Conservation (phyloP, 257 asterid genomes). For the Oldenlandia corymbosa region DNA sequence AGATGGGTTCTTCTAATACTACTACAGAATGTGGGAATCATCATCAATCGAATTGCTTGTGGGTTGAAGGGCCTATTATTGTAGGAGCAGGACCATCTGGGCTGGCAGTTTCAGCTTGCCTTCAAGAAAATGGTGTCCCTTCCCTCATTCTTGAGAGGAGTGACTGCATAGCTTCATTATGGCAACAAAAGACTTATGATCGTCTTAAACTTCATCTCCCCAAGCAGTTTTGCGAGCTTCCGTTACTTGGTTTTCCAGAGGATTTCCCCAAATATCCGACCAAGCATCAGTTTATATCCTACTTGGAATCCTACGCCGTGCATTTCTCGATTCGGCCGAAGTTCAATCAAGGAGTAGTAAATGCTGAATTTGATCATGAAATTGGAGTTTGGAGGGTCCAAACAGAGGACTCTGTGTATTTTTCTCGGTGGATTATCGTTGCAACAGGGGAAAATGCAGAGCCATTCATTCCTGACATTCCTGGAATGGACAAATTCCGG, state of each 20-base stretch:
- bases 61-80: conserved; percentile 58
- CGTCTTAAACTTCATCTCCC: conserved; percentile 90
- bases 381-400: conserved; percentile 50
- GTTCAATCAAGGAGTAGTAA: conserved; percentile 41
- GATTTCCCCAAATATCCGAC: conserved; percentile 72
- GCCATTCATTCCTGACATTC: conserved; percentile 57
- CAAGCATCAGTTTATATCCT: conserved; percentile 57
- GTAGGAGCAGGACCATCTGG: conserved; percentile 96
- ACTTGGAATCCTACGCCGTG: conserved; percentile 56
- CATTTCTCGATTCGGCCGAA: conserved; percentile 47
- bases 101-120: conserved; percentile 87
- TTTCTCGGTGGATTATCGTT: conserved; percentile 55
- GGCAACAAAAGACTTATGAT: conserved; percentile 72
- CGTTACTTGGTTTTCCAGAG: conserved; percentile 47
- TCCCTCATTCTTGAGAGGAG: conserved; percentile 64
- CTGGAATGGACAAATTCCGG: conserved; percentile 44
- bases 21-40: conserved; percentile 20
- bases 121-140: conserved; percentile 48
- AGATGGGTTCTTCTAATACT: conserved; percentile 45
- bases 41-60: conserved; percentile 12
- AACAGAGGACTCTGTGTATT: conserved; percentile 31
- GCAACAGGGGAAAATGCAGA: conserved; percentile 94
- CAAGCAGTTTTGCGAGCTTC: conserved; percentile 65
- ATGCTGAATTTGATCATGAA: conserved; percentile 36
- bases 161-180: conserved; percentile 72